Conservation (phyloP, 352 stramenopile genomes). For the Phytophthora pinifolia region DNA sequence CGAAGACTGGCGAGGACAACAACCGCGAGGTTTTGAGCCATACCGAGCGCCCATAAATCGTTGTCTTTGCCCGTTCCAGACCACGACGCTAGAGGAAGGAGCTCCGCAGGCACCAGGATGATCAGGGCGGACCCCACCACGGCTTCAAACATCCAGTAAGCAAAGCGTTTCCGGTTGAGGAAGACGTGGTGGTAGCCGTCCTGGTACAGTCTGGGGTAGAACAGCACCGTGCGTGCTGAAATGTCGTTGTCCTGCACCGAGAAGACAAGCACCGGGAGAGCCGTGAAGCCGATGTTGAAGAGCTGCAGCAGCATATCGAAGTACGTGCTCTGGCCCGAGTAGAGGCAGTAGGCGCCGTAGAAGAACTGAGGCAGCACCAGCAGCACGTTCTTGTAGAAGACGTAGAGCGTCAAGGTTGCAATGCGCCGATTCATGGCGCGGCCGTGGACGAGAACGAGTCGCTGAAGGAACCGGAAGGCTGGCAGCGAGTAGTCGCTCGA, state of each 20-base stretch:
- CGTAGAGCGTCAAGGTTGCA: constrained; percentile 70
- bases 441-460: constrained; percentile 87
- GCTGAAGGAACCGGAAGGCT: constrained; percentile 83
- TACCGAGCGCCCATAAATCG: constrained; percentile 63
- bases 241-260: constrained; percentile 62
- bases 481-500: constrained; percentile 90
- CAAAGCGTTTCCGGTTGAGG: constrained; percentile 48
- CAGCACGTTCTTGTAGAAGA: constrained; percentile 90
- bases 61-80: constrained; percentile 55
- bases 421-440: constrained; percentile 74
- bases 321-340: constrained; percentile 78
- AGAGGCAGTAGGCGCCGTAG: constrained; percentile 68
- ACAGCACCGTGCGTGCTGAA: constrained; percentile 40
- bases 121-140: constrained; percentile 50
- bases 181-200: constrained; percentile 54
- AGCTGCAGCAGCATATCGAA: constrained; percentile 76
- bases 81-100: constrained; percentile 48
- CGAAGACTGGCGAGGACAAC: constrained; percentile 57
- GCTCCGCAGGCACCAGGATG: constrained; percentile 41
- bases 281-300: constrained; percentile 84
- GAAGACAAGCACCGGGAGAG: constrained; percentile 66
- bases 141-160: constrained; percentile 63
- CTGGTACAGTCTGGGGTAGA: constrained; percentile 54
- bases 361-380: constrained; percentile 83
- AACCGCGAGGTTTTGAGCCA: constrained; percentile 65